phyloP scores from a whole-genome alignment of 2,329 filamentous ascomycete species.

The Fusarium robinianum region DNA sequence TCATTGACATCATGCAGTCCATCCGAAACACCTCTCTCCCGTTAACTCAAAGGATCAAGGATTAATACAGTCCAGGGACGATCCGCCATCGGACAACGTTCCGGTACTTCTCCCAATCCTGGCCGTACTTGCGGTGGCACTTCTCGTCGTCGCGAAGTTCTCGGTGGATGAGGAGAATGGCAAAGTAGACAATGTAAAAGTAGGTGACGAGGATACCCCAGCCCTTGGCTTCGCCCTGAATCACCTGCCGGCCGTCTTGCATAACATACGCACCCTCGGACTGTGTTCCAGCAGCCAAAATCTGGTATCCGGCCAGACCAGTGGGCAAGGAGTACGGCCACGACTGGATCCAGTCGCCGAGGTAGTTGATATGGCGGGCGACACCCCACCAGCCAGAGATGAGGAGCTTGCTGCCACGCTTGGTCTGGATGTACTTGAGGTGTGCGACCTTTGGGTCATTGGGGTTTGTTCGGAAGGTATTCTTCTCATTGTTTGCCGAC shows the following conservation, averaged over 20 bases:
- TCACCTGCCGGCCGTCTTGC: conserved; percentile 64
- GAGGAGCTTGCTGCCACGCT: conserved; percentile 78
- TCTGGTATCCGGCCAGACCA: conserved; percentile 78
- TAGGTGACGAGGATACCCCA: conserved; percentile 91
- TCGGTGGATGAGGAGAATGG: conserved; percentile 80
- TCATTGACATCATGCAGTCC: neutral
- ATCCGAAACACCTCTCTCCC: neutral
- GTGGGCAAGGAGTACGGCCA: conserved; percentile 92
- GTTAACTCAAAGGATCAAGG: conserved; percentile 2
- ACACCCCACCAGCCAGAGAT: conserved; percentile 92
- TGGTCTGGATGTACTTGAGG: conserved; percentile 84
- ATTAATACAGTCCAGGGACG: conserved; percentile 80
- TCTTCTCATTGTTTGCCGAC: conserved; percentile 92
- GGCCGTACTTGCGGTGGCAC: conserved; percentile 87
- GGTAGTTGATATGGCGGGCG: conserved; percentile 92
- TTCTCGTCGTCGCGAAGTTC: conserved; percentile 89
- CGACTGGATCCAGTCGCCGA: conserved; percentile 92
- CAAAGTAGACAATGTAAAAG: conserved; percentile 94
- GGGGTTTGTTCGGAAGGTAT: conserved; percentile 87
- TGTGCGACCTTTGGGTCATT: conserved; percentile 77
- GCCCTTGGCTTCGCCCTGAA: conserved; percentile 74
- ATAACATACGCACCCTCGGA: conserved; percentile 60
- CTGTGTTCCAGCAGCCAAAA: conserved; percentile 61
- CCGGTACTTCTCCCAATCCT: conserved; percentile 90
- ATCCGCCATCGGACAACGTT: conserved; percentile 81